Percentiles rank a stretch among this genome's conserved stretches.
Conservation (phyloP, 306 rosid species). For the Vigna nakashimae region DNA sequence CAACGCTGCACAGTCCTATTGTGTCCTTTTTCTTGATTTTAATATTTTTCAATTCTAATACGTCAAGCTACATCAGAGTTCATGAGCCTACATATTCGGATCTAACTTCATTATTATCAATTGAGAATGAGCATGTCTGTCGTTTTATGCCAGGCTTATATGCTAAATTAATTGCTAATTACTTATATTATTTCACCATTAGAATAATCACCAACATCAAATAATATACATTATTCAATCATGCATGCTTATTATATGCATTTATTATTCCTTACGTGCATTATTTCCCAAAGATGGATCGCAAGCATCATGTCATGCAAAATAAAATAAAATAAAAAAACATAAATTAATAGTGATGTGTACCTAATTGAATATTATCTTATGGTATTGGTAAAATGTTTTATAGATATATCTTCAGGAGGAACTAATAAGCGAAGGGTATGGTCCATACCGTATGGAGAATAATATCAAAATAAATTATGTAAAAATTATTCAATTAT, state of each 20-base stretch:
- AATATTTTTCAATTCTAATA: conserved; percentile 33
- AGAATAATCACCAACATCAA: conserved; percentile 4
- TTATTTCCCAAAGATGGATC: background rate
- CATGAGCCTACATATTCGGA: conserved; percentile 74
- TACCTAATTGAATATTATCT: background rate
- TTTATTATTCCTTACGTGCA: conserved; percentile 19
- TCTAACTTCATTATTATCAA: conserved; percentile 53
- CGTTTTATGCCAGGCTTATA: conserved; percentile 47
- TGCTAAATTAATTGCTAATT: conserved; percentile 9
- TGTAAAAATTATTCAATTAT: no score
- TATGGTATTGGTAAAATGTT: no score
- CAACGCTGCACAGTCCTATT: conserved; percentile 59
- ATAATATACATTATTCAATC: background rate
- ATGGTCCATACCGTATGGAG: no score
- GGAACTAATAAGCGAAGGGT: no score
- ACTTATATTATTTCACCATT: conserved; percentile 27
- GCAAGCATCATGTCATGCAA: background rate
- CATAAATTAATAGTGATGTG: background rate
- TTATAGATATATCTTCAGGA: no score
- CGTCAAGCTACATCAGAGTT: conserved; percentile 60
- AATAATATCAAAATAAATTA: no score
- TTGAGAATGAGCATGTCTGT: conserved; percentile 84
- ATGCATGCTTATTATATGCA: conserved; percentile 15
- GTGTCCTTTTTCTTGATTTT: conserved; percentile 44
- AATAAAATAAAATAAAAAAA: background rate